Evolutionary conservation across 441 rosid genomes (phyloP), one percentile per base, ranked within the genome.

Genomic region (Melianthus villosus): DNA sequence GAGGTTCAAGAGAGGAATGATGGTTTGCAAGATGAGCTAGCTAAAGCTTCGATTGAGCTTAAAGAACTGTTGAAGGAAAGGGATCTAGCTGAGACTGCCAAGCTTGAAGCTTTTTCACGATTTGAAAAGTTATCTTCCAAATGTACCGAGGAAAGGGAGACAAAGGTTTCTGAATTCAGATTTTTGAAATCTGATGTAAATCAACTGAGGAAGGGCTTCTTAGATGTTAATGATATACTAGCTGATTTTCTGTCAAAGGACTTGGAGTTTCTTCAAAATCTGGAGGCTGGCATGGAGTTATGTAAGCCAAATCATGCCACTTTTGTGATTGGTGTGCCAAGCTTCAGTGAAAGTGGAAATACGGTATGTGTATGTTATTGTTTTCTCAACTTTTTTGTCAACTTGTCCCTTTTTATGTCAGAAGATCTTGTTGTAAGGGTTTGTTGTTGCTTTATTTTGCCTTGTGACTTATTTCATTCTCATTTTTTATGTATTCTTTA

Each of bases 1-100:
- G 97, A 93, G 59, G 99, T 87, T 57, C 96, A 87, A 63, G 96
- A 83, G 62, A 87, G 94, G 72, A 86, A 93, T 56, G 97, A 87
- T 47, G 42, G 60, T 46, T 75, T 92, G 46, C 99, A 80, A 64
- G 99, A 82, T 62, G 89, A 80, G 56, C 58, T 83, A 54, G 61
- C 77, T 44, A 68, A 69, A 47, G 51, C 53, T 53, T 55, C 64
- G 14, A 37, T 37, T 54, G 80, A 80, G 51, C 66, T 80, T 48
- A 34, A 56, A 28, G 79, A 69, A 52, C 57, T 78, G 47, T 69
- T 71, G 44, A 60, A 56, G 53, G 69, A 58, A 41, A 82, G 69
- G 54, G 83, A 79, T 44, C 56, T 27, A 16, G 65, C 76, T 7
- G 93, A 71, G 67, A 60, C 82, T 67, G 79, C 79, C 42, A 77